Base-by-base conservation (phyloP, 805 yeast genomes). In the Scheffersomyces lignosus region DNA sequence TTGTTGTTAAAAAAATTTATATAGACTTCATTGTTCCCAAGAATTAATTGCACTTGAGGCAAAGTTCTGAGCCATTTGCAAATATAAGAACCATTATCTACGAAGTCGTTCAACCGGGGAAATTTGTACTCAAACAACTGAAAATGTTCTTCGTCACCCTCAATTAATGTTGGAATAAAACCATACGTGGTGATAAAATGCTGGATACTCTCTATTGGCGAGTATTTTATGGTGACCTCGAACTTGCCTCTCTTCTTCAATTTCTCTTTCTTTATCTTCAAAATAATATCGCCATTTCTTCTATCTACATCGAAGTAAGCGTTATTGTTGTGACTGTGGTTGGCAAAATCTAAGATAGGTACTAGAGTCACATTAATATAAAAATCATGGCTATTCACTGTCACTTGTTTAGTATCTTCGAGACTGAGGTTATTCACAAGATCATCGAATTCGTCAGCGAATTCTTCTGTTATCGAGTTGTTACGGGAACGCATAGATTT, bases 331-430 rank as follows among this genome's bases (percentile, higher is more conserved):
- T 64, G 65, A 29, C 63, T 59, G 52, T 83, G 91, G 52, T 83
- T 83, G 4, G 75, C 84, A 66, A 77, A 83, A 55, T 83, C 91
- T 20, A 83, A 48, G 1, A 80, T 41, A 1, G 91, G 89, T 1
- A 83, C 86, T 37, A 83, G 53, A 0, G 86, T 73, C 0, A 80
- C 68, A 33, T 75, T 72, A 4, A 75, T 74, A 4, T 55, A 48
- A 43, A 64, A 80, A 29, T 71, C 76, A 9, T 65, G 73, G 1
- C 17, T 22, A 2, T 29, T 20, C 9, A n/a, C 29, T 7, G 15
- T 20, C 9, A 10, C 15, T 22, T 25, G 24, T 10, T 7, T 20
- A 7, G 7, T 20, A 10, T 20, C 24, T 7, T 20, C 24, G 10
- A 20, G 24, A 10, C 10, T 20, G 24, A 20, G 7, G 24, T 20